These are phyloP conservation scores for Sindora glabra DNA, from an alignment of 306 rosid species.

Conservation along the genomic window DNA sequence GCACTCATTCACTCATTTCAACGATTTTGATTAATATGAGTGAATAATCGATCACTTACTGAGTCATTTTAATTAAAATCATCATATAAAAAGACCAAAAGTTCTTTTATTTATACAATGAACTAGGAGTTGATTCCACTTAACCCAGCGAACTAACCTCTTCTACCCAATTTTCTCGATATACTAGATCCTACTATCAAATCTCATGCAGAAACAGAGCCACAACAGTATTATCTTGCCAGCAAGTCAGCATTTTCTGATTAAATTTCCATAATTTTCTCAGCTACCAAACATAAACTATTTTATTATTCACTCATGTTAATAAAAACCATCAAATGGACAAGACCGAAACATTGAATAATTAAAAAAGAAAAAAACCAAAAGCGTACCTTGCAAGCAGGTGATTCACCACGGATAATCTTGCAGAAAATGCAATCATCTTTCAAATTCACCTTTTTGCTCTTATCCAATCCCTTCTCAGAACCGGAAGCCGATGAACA, in stretches of 20 bases:
- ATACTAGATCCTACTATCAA: background rate
- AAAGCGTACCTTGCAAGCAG: slow-evolving; percentile 52
- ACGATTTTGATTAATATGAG: no score
- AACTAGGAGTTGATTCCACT: no score
- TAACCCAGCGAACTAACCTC: no score
- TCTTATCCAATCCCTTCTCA: background rate
- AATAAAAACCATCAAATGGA: background rate
- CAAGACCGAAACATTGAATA: background rate
- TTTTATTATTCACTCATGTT: background rate
- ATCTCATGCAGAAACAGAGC: background rate
- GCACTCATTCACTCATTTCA: no score
- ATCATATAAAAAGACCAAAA: no score
- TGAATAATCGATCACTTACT: no score
- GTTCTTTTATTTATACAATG: no score
- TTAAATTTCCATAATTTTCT: background rate
- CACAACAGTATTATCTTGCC: background rate
- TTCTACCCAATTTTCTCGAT: no score
- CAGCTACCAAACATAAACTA: slow-evolving; percentile 6
- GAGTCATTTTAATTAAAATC: no score
- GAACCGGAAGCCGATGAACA: slow-evolving; percentile 16
- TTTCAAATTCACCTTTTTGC: background rate
- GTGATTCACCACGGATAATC: slow-evolving; percentile 58
- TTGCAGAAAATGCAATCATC: slow-evolving; percentile 73
- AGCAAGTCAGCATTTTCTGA: background rate
- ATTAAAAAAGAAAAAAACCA: background rate